Evolutionary conservation across 148 eudicot species (phyloP), one percentile per base, ranked within the genome.

Genomic region (Polygonum aviculare): DNA sequence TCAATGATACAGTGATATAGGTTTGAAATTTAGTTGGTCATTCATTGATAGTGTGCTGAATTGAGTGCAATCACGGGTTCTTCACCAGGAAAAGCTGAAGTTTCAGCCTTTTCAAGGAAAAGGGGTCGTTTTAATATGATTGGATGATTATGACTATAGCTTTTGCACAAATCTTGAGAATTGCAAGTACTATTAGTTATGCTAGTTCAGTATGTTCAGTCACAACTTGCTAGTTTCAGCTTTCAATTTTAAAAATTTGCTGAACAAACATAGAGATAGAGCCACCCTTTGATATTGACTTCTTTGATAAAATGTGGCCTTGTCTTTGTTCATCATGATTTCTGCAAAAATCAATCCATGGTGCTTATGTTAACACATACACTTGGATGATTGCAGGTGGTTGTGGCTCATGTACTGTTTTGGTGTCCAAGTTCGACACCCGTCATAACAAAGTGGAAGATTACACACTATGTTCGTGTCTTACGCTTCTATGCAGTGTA

Each of bases 371-470:
- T 67, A 26, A 14, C 12, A 2, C 21, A n/a, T n/a, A 18, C 16
- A 18, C 16, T 62, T 26, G 11, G 31, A 62, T 84, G 18, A 70
- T 5, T 45, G 62, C 87, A 93, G 98, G 98, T 90, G 98, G 98
- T 38, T 93, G 98, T 79, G 98, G 97, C 44, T 92, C 98, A 79
- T 94, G 98, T 83, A 84, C 82, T 81, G 96, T 90, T 75, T 82
- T 90, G 77, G 86, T 94, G 72, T 92, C 98, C 15, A 88, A 90
- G 79, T 92, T 86, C 48, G 89, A 94, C 52, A 83, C 88, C 2
- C 54, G 72, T 39, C 72, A 38, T 45, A 83, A 89, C 55, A 71
- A 84, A 75, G 86, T 90, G 26, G 93, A 92, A 33, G 78, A 77
- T 78, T 87, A 82, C 77, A 78, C 88, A 1, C 85, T 90, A 26